Evolutionary conservation across 345 rosid genomes (phyloP).

Genomic region (Linum usitatissimum): DNA sequence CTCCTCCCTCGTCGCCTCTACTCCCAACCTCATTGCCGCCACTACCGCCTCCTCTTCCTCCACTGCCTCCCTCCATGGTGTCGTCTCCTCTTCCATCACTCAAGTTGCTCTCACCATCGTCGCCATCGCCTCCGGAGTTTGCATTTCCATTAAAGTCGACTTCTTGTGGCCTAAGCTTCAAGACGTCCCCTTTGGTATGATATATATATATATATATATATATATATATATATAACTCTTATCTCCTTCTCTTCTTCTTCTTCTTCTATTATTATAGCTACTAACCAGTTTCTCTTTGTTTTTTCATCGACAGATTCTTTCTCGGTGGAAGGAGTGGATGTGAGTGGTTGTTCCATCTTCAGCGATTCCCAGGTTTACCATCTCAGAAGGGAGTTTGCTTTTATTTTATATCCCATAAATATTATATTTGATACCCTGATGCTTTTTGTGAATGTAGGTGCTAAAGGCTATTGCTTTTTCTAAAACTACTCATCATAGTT

Average conservation of each 20-base stretch:
- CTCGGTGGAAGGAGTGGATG: slow-evolving; percentile 50
- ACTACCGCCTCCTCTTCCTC: slow-evolving; percentile 30
- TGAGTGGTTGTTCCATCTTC: slow-evolving; percentile 52
- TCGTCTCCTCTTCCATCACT: slow-evolving; percentile 54
- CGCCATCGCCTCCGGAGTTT: slow-evolving; percentile 74
- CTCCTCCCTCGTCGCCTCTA: slow-evolving; percentile 12
- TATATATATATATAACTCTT: slow-evolving; percentile 15
- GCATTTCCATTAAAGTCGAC: slow-evolving; percentile 62
- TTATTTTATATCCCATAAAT: slow-evolving; percentile 20
- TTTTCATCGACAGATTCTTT: slow-evolving; percentile 32
- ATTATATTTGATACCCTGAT: neutral
- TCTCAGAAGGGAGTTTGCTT: slow-evolving; percentile 9
- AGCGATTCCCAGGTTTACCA: slow-evolving; percentile 43
- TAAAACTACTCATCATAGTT: slow-evolving; percentile 50
- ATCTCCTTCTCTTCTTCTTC: neutral
- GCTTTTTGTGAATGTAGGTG: slow-evolving; percentile 58
- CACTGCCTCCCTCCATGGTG: slow-evolving; percentile 36
- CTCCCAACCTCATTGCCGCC: slow-evolving; percentile 32
- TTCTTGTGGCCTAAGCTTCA: slow-evolving; percentile 61
- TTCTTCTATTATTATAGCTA: neutral
- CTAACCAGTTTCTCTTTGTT: neutral
- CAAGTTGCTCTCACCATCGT: slow-evolving; percentile 58
- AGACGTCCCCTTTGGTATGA: slow-evolving; percentile 30
- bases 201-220: too few relatives aligned
- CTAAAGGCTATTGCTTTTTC: slow-evolving; percentile 63